Evolutionary conservation across 768 basidiomycete genomes (phyloP).

Genomic region (Phlegmacium glaucopus): DNA sequence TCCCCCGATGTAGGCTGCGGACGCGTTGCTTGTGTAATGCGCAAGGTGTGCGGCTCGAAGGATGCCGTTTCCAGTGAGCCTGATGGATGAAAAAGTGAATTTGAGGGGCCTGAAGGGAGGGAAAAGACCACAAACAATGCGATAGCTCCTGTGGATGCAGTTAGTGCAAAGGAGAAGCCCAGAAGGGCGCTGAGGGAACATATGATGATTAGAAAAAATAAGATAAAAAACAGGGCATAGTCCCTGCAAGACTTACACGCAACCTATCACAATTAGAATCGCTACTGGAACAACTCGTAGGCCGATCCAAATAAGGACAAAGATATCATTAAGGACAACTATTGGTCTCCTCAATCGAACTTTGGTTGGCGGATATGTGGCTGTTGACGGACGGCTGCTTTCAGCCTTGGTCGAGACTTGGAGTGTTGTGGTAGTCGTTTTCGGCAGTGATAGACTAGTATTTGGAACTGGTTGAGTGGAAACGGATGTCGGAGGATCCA

Average conservation of each 20-base stretch:
- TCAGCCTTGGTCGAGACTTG: no score
- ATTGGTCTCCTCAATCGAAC: no score
- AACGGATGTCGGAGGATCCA: no score
- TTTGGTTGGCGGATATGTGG: no score
- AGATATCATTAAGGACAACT: not conserved
- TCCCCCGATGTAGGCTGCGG: conserved; percentile 22
- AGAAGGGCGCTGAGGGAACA: not conserved
- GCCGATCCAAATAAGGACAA: not conserved
- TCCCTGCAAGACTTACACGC: not conserved
- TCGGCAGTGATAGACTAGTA: no score
- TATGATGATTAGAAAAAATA: not conserved
- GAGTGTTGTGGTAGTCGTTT: no score
- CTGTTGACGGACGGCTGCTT: no score
- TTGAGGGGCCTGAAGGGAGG: not conserved
- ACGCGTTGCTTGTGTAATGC: conserved; percentile 14
- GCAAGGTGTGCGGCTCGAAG: conserved; percentile 12
- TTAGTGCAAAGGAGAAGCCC: not conserved
- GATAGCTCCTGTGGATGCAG: not conserved
- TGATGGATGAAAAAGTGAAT: not conserved
- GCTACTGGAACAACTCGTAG: not conserved
- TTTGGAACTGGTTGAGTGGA: no score
- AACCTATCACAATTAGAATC: not conserved
- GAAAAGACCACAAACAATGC: not conserved
- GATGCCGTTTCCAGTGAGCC: conserved; percentile 20
- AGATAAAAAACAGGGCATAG: no score